These are phyloP conservation scores for Multifurca ochricompacta DNA, from an alignment of 768 basidiomycete species.

Conservation along the genomic window DNA sequence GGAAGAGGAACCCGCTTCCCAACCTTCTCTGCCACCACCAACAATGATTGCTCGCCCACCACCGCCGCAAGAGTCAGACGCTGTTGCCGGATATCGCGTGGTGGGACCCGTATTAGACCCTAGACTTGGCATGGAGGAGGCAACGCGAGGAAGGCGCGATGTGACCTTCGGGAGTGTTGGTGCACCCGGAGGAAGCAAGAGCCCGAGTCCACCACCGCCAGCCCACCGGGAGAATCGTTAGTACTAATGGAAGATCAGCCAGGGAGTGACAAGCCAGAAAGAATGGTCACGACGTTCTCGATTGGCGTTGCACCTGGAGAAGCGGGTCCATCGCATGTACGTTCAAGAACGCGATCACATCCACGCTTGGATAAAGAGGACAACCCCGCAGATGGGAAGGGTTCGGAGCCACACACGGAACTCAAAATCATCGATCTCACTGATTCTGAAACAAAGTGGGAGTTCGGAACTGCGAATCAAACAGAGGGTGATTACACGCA, in stretches of 20 bases:
- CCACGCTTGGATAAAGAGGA: constrained; percentile 6
- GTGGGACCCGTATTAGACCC: constrained; percentile 20
- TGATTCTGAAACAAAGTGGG: constrained; percentile 38
- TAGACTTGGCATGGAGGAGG: background rate
- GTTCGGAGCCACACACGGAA: background rate
- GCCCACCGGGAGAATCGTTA: constrained; percentile 1
- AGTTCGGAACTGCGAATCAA: constrained; percentile 44
- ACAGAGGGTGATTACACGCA: constrained; percentile 7
- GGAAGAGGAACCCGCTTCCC: constrained; percentile 7
- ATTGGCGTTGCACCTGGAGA: constrained; percentile 40
- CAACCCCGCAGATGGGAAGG: background rate
- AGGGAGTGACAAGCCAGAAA: constrained; percentile 24
- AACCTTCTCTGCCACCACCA: constrained; percentile 25
- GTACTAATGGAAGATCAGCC: background rate
- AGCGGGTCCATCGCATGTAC: constrained; percentile 25
- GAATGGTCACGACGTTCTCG: constrained; percentile 33
- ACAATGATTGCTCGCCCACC: constrained; percentile 28
- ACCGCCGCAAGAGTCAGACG: constrained; percentile 30
- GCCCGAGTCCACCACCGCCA: constrained; percentile 23
- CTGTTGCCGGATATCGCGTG: constrained; percentile 31
- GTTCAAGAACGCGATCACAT: constrained; percentile 28
- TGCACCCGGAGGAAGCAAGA: constrained; percentile 9
- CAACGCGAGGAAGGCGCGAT: constrained; percentile 8
- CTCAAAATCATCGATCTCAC: constrained; percentile 30
- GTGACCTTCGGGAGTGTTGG: constrained; percentile 22